A percentile compares a stretch with the other conserved stretches of the same genome.
Conservation (phyloP, 164 flowering plant species). For the Kingdonia uniflora region DNA sequence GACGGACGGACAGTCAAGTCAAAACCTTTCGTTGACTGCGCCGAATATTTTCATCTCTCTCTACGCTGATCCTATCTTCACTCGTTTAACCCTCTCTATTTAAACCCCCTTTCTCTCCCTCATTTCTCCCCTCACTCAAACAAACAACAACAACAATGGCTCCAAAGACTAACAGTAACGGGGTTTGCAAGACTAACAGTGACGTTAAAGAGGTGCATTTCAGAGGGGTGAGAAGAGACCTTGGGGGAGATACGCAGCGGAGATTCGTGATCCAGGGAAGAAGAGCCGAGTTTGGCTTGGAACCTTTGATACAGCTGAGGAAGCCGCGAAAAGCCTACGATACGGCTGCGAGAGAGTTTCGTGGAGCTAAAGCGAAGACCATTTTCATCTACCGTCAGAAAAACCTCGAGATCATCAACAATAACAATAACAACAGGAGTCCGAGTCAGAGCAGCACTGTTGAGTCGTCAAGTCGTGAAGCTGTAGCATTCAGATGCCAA, state of each 20-base stretch:
- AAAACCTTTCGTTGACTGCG: slow-evolving; percentile 20
- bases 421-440: slow-evolving; percentile 18
- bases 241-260: slow-evolving; percentile 82
- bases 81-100: neutral
- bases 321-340: slow-evolving; percentile 70
- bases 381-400: slow-evolving; percentile 30
- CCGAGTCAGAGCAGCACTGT: slow-evolving; percentile 75
- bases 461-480: slow-evolving; percentile 37
- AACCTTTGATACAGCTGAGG: slow-evolving; percentile 63
- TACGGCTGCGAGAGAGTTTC: slow-evolving; percentile 57
- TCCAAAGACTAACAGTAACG: slow-evolving; percentile 17
- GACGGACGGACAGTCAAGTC: slow-evolving; percentile 45
- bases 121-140: neutral
- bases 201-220: slow-evolving; percentile 37
- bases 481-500: neutral
- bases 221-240: slow-evolving; percentile 72
- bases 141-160: slow-evolving; percentile 23
- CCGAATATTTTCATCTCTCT: slow-evolving; percentile 6
- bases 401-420: slow-evolving; percentile 1
- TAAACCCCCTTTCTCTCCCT: neutral
- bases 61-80: neutral
- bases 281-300: slow-evolving; percentile 79
- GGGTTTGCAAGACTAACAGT: slow-evolving; percentile 2
- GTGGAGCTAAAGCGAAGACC: slow-evolving; percentile 61
- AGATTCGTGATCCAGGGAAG: slow-evolving; percentile 68